These are phyloP conservation scores for Geranomyces variabilis DNA, from an alignment of 192 early-diverging fungal genomes.

Conservation along the genomic window DNA sequence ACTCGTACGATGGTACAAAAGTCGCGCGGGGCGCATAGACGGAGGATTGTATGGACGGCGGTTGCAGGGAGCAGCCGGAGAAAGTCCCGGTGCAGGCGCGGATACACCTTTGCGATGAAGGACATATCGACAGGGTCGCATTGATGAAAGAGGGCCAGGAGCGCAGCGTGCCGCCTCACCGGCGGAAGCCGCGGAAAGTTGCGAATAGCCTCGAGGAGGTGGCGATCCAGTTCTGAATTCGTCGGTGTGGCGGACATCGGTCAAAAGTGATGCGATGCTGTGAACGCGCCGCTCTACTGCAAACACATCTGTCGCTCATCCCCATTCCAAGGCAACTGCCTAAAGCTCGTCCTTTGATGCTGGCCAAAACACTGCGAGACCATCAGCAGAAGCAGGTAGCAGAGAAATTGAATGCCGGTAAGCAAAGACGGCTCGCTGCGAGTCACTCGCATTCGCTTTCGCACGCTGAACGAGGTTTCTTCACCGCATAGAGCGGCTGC, in stretches of 20 bases:
- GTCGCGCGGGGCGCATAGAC: constrained; percentile 37
- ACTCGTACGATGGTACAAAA: constrained; percentile 33
- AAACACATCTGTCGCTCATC: no score
- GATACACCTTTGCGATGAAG: constrained; percentile 27
- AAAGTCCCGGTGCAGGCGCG: constrained; percentile 46
- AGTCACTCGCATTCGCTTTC: background rate
- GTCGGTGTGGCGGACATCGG: no score
- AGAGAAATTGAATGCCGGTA: constrained; percentile 58
- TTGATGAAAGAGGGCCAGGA: constrained; percentile 36
- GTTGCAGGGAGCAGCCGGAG: constrained; percentile 25
- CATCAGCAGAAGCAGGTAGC: constrained; percentile 65
- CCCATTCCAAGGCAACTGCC: no score
- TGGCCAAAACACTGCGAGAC: constrained; percentile 44
- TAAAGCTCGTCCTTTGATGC: constrained; percentile 7
- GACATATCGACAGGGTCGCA: constrained; percentile 47
- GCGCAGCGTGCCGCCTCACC: constrained; percentile 16
- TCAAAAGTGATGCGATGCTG: no score
- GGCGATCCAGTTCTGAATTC: background rate
- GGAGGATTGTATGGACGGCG: constrained; percentile 34
- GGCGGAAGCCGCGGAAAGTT: constrained; percentile 25
- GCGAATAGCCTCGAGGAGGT: background rate
- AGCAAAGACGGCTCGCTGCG: background rate
- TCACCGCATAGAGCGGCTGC: constrained; percentile 54
- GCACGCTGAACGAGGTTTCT: no score
- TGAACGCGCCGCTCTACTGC: no score